Base-by-base conservation (phyloP, 1,139 yeast genomes). In the Geotrichum aggregatum region DNA sequence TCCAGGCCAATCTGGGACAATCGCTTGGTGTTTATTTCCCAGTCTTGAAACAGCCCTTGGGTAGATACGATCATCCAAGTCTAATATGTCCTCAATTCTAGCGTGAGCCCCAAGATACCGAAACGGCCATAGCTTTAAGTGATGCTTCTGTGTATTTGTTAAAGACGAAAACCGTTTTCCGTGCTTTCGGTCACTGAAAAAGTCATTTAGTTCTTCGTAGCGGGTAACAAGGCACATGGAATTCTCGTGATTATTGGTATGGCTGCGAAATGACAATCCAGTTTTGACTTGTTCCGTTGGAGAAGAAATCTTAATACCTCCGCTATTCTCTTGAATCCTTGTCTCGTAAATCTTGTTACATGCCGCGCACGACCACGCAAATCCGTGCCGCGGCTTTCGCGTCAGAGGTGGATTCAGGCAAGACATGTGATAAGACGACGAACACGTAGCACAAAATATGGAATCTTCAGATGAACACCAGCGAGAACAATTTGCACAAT, bases 321-420 rank as follows among this genome's bases (percentile, higher is more conserved):
- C 8, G 22, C 58, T 58, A 24, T 56, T 57, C 47, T 60, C 68
- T 30, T 62, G 59, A n/a, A 63, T 52, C 39, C 54, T 58, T 21
- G 59, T 49, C 41, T 62, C 66, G 11, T 56, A 52, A 1, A 61
- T 64, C n/a, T 59, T 56, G 19, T 85, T 76, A 69, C 97, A 89
- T 2, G 73, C 67, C 24, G 88, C 92, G 73, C 97, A 91, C n/a
- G 89, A 78, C 97, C 97, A 91, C 4, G 89, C 87, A 65, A 88
- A 86, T 1, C 96, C 96, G 54, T 95, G 72, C 46, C 88, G 82
- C 0, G 96, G 97, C 61, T 87, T 87, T 59, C 80, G 79, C 50
- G 78, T 66, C 42, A 88, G 68, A 0, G 97, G 97, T 0, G 97
- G 96, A 57, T 85, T 88, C 45, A 91, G 77, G 66, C 98, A 91